These are phyloP conservation scores for Rhododendron molle DNA, from an alignment of 148 eudicot genomes.

Conservation along the genomic window DNA sequence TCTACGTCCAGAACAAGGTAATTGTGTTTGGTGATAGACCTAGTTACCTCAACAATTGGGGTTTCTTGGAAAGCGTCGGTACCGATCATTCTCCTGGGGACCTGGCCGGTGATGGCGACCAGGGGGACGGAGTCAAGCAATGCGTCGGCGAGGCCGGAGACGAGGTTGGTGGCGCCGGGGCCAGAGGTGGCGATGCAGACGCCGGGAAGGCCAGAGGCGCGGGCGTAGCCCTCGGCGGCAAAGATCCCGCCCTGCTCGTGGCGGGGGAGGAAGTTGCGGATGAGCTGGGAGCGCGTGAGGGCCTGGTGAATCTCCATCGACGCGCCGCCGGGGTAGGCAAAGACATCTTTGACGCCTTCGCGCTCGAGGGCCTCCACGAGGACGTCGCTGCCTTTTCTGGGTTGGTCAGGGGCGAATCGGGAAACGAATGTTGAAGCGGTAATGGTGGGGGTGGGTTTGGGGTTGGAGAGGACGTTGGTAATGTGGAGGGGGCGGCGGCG, in stretches of 20 bases:
- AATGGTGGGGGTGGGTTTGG: background rate
- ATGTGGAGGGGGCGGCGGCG: slow-evolving; percentile 15
- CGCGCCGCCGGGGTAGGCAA: slow-evolving; percentile 95
- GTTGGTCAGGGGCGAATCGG: slow-evolving; percentile 59
- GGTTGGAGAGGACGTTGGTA: slow-evolving; percentile 14
- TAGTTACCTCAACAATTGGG: slow-evolving; percentile 87
- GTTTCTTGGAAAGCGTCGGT: slow-evolving; percentile 94
- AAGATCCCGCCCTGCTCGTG: slow-evolving; percentile 95
- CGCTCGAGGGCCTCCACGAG: slow-evolving; percentile 89
- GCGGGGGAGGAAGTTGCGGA: slow-evolving; percentile 73
- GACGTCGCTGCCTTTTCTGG: slow-evolving; percentile 76
- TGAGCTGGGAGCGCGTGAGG: slow-evolving; percentile 55
- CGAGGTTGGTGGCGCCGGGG: slow-evolving; percentile 89
- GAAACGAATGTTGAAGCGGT: slow-evolving; percentile 24
- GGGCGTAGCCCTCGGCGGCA: slow-evolving; percentile 92
- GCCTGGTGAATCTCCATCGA: slow-evolving; percentile 95
- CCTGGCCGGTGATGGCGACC: slow-evolving; percentile 88
- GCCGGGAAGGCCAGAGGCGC: slow-evolving; percentile 75
- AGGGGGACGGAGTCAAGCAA: slow-evolving; percentile 69
- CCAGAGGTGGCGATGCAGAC: slow-evolving; percentile 96
- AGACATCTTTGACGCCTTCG: slow-evolving; percentile 66
- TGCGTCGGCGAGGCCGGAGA: slow-evolving; percentile 84
- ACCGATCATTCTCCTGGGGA: slow-evolving; percentile 83
- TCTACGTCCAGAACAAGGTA: slow-evolving; percentile 76
- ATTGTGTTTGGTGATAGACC: slow-evolving; percentile 86